A percentile compares a stretch with the other conserved stretches of the same genome.
These are phyloP conservation scores for Pseudofabraea citricarpa DNA, from an alignment of 2,329 filamentous ascomycete species.

Conservation along the genomic window DNA sequence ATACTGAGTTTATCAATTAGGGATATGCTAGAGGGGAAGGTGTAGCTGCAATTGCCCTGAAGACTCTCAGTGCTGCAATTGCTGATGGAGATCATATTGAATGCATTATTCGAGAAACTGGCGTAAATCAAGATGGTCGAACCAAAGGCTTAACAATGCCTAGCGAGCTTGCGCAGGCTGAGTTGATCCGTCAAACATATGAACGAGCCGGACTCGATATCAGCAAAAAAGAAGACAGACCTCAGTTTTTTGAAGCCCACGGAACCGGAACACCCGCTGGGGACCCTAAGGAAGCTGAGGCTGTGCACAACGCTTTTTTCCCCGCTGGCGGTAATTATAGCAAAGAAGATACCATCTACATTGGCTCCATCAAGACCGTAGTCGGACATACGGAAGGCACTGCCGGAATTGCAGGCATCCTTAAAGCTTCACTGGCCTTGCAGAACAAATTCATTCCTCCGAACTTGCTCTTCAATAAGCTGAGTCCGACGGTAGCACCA, in stretches of 20 bases:
- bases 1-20: neutral
- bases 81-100: neutral
- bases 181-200: slow-evolving; percentile 3
- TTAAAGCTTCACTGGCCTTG: slow-evolving; percentile 19
- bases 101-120: slow-evolving; percentile 43
- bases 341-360: neutral
- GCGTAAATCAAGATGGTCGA: slow-evolving; percentile 53
- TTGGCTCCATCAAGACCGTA: slow-evolving; percentile 13
- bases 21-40: neutral
- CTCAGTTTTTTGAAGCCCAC: slow-evolving; percentile 10
- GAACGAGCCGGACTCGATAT: slow-evolving; percentile 3
- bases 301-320: slow-evolving; percentile 1
- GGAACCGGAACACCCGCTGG: slow-evolving; percentile 14
- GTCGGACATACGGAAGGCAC: slow-evolving; percentile 17
- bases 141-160: slow-evolving; percentile 53
- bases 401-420: slow-evolving; percentile 21
- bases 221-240: neutral
- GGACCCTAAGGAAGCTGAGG: slow-evolving; percentile 14
- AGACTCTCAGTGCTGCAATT: neutral
- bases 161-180: slow-evolving; percentile 35
- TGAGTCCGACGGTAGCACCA: slow-evolving; percentile 26
- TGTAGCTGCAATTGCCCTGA: neutral
- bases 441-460: slow-evolving; percentile 22
- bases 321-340: neutral
- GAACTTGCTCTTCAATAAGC: slow-evolving; percentile 22